Conservation (phyloP, 1,139 yeast genomes). For the Geotrichum restrictum region DNA sequence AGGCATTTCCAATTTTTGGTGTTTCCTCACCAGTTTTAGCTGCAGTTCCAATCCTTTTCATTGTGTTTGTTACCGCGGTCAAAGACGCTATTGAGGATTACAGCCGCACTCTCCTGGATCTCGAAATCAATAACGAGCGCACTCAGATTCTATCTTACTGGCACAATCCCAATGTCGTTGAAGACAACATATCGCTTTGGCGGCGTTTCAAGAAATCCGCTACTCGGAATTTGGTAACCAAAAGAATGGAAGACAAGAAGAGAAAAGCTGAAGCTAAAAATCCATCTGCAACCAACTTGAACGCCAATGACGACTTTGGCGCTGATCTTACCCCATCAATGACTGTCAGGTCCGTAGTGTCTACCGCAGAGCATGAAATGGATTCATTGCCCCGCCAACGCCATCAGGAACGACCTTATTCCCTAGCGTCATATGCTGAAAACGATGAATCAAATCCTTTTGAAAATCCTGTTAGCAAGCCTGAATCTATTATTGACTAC, state of each 20-base stretch:
- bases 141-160: conserved; percentile 73
- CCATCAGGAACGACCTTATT: conserved; percentile 15
- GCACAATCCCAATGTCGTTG: conserved; percentile 72
- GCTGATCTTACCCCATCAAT: conserved; percentile 24
- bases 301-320: conserved; percentile 22
- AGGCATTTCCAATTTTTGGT: conserved; percentile 76
- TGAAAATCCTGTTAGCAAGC: conserved; percentile 4
- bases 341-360: conserved; percentile 20
- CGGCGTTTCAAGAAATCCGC: conserved; percentile 56
- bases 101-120: conserved; percentile 72
- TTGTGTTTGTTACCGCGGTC: conserved; percentile 79
- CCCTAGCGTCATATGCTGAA: conserved; percentile 7
- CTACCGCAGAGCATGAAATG: conserved; percentile 20
- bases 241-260: neutral
- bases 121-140: conserved; percentile 80
- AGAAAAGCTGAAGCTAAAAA: conserved; percentile 4
- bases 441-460: conserved; percentile 20
- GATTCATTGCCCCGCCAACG: conserved; percentile 17
- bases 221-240: conserved; percentile 34
- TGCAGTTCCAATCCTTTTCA: conserved; percentile 90
- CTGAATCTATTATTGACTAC: conserved; percentile 38
- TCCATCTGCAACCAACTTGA: neutral
- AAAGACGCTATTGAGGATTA: conserved; percentile 96
- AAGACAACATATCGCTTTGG: conserved; percentile 62
- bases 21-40: conserved; percentile 85